Conservation (phyloP, 2,329 filamentous ascomycete genomes). For the Neonectria coccinea region DNA sequence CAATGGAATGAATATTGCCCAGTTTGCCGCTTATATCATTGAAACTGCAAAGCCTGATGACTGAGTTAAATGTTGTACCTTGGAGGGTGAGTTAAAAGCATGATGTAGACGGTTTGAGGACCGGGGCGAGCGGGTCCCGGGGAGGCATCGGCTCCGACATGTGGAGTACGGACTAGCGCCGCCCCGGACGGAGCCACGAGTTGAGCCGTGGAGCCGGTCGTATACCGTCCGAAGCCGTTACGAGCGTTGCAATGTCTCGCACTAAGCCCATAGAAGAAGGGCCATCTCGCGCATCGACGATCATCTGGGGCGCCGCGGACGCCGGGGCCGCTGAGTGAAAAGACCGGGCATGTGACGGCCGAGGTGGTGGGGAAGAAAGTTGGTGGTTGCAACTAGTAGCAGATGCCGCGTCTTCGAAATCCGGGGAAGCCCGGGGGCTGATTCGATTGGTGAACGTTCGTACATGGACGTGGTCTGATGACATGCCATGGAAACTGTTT, state of each 20-base stretch:
- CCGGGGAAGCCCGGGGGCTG: slow-evolving; percentile 22
- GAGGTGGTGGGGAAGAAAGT: background rate
- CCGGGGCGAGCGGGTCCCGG: background rate
- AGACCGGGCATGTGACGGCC: slow-evolving; percentile 20
- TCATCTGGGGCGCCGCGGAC: slow-evolving; percentile 12
- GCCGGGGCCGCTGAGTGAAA: slow-evolving; percentile 3
- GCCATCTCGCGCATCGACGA: background rate
- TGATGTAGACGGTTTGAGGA: background rate
- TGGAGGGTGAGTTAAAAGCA: background rate
- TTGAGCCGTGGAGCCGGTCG: slow-evolving; percentile 17
- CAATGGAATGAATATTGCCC: background rate
- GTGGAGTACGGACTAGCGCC: background rate
- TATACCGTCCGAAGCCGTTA: background rate
- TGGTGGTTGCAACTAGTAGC: background rate
- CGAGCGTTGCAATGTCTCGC: background rate
- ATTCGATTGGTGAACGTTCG: slow-evolving; percentile 1
- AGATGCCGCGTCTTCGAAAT: slow-evolving; percentile 7
- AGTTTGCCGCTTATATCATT: background rate
- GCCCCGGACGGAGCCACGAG: slow-evolving; percentile 9
- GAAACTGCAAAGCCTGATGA: too few species aligned
- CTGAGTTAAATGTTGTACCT: background rate
- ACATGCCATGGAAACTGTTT: background rate
- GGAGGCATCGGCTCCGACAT: slow-evolving; percentile 13
- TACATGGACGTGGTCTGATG: slow-evolving; percentile 2
- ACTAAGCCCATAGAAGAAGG: background rate